Base-by-base conservation (phyloP, 495 filamentous ascomycete genomes). In the Annulohypoxylon bovei region DNA sequence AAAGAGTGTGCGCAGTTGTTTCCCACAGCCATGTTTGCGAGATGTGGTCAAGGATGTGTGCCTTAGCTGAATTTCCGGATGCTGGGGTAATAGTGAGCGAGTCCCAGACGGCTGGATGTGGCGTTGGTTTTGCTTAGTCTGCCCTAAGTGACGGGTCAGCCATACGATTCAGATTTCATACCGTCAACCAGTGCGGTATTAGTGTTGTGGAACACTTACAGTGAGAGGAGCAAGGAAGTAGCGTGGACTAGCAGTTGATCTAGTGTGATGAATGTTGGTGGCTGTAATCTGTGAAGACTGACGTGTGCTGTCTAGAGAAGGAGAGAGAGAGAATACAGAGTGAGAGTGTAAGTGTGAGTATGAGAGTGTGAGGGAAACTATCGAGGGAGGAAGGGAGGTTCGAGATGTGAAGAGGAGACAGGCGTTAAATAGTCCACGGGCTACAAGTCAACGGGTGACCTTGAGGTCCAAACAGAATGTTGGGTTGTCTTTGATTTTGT, bases 1-100 rank as follows among this genome's bases (percentile, higher is more conserved):
- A 92, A 93, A 0, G 80, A 82, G 81, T 93, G 91, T 25, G 85
- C 83, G 81, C 91, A 93, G 72, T 84, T 85, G 44, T 77, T 83
- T 52, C 89, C 85, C 64, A 88, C 78, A 16, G 90, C 88, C 90
- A 92, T 92, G 28, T 62, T 75, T 65, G 44, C 62, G 60, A 33
- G 47, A 54, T 62, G 28, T 64, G 56, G 62, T 72, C 60, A 49
- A 25, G 23, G 42, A 22, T 60, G 37, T 60, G 30, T 50, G 20
- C 61, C 20, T 18, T 60, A 27, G 44, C 63, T 59, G 42, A 47
- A 8, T 62, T 66, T 47, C 33, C 23, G 62, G 33, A 39, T 60
- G 30, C 66, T 18, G 54, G 39, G 32, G 16, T 52, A 32, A 12
- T 6, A 37, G 42, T 28, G 46, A 46, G n/a, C 46, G 49, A 57